Conservation (phyloP, 1,139 yeast genomes). For the Candida glucosophila region DNA sequence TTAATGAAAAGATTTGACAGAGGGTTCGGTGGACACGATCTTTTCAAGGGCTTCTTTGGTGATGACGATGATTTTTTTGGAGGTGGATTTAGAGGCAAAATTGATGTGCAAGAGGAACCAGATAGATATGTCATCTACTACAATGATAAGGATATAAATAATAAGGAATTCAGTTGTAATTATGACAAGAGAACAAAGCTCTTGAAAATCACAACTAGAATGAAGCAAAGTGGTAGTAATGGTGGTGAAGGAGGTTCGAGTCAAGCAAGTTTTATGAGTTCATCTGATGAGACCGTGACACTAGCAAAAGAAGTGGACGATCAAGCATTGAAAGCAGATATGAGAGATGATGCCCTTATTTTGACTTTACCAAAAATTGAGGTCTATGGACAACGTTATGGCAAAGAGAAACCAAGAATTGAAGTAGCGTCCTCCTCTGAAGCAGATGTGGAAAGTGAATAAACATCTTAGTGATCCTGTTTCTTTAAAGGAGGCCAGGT, state of each 20-base stretch:
- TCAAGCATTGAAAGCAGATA: slow-evolving; percentile 15
- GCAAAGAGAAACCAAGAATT: slow-evolving; percentile 10
- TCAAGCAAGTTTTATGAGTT: slow-evolving; percentile 8
- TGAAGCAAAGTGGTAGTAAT: slow-evolving; percentile 9
- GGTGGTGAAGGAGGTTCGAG: slow-evolving; percentile 14
- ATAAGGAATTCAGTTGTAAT: slow-evolving; percentile 17
- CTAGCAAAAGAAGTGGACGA: slow-evolving; percentile 17
- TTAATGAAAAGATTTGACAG: too few relatives aligned
- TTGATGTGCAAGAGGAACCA: slow-evolving; percentile 15
- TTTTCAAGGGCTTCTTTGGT: slow-evolving; percentile 1
- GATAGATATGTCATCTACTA: slow-evolving; percentile 15
- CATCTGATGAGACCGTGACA: slow-evolving; percentile 14
- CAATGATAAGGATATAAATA: slow-evolving; percentile 12
- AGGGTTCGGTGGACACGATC: slow-evolving; percentile 1
- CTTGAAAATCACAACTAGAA: slow-evolving; percentile 12
- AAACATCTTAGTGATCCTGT: too few relatives aligned
- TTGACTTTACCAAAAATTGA: slow-evolving; percentile 18
- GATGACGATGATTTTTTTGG: slow-evolving; percentile 1
- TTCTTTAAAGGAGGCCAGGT: too few relatives aligned
- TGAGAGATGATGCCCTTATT: slow-evolving; percentile 11
- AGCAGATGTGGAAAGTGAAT: too few relatives aligned
- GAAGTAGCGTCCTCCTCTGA: too few relatives aligned
- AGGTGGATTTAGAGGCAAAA: too few relatives aligned
- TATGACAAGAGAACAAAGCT: slow-evolving; percentile 16
- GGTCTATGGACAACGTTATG: slow-evolving; percentile 9